Evolutionary conservation across 768 basidiomycete species (phyloP).

Genomic region (Harrya chromipes): DNA sequence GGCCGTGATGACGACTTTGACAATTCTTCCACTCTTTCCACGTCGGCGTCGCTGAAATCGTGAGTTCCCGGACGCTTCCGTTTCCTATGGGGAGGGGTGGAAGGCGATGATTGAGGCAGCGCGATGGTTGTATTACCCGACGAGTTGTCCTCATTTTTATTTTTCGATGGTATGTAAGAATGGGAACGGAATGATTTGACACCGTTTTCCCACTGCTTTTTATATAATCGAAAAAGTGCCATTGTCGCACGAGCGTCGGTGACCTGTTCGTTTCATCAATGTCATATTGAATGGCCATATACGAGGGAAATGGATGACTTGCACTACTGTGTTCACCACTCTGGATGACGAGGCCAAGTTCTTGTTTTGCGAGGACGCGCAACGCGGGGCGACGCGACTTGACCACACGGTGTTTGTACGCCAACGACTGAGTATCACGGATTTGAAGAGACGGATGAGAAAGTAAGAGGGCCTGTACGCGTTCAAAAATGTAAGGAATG

Average conservation of each 20-base stretch:
- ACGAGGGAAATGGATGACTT: constrained; percentile 22
- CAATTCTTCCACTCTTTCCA: not conserved
- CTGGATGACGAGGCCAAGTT: constrained; percentile 80
- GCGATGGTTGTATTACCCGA: not conserved
- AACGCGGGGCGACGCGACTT: constrained; percentile 72
- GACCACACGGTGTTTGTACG: constrained; percentile 54
- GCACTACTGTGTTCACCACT: constrained; percentile 89
- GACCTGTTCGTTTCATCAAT: constrained; percentile 47
- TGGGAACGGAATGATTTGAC: constrained; percentile 6
- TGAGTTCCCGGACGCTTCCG: constrained; percentile 11
- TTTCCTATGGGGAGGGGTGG: not conserved
- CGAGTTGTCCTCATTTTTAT: not conserved
- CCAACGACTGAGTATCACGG: constrained; percentile 68
- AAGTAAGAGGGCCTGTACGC: constrained; percentile 53
- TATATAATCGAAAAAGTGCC: constrained; percentile 85
- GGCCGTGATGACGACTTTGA: not conserved
- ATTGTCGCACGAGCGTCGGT: constrained; percentile 93
- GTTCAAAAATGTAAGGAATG: not conserved
- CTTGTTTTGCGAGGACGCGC: constrained; percentile 74
- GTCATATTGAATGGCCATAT: not conserved
- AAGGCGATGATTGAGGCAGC: not conserved
- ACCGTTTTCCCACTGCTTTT: constrained; percentile 76
- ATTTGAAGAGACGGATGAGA: constrained; percentile 63
- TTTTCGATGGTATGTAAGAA: not conserved
- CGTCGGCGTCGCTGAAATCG: not conserved